phyloP scores from a whole-genome alignment of 2,329 filamentous ascomycete genomes.

The Lasiodiplodia sp. region DNA sequence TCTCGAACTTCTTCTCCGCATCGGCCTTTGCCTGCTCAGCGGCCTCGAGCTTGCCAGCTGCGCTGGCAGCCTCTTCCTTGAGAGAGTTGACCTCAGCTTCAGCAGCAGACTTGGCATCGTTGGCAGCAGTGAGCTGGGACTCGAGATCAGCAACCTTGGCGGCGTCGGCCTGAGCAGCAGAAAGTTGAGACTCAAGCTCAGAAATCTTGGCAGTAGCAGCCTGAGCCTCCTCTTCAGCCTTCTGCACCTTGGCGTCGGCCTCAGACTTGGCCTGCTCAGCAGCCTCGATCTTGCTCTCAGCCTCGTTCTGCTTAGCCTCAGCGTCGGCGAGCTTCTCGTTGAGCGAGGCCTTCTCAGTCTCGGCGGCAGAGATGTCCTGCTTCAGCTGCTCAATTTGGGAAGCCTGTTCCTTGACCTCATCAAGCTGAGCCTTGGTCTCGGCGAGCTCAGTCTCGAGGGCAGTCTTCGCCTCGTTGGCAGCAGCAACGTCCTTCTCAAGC shows the following conservation, averaged over 20 bases:
- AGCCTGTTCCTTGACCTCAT: conserved; percentile 17
- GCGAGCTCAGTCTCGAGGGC: conserved; percentile 8
- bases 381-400: conserved; percentile 20
- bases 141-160: conserved; percentile 27
- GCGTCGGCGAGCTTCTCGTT: conserved; percentile 27
- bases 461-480: conserved; percentile 20
- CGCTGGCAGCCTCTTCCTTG: conserved; percentile 10
- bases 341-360: conserved; percentile 27
- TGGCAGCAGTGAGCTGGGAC: conserved; percentile 14
- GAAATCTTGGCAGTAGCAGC: conserved; percentile 38
- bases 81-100: conserved; percentile 15
- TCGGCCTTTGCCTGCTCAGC: conserved; percentile 20
- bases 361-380: not conserved
- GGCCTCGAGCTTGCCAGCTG: not conserved
- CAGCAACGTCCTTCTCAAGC: conserved; percentile 26
- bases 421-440: conserved; percentile 17
- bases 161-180: conserved; percentile 34
- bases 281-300: conserved; percentile 22
- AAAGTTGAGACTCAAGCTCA: conserved; percentile 33
- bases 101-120: conserved; percentile 15
- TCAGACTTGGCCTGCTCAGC: conserved; percentile 16
- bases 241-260: conserved; percentile 15
- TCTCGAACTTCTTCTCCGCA: conserved; percentile 18
- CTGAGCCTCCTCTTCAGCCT: conserved; percentile 31
- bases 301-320: conserved; percentile 25